Evolutionary conservation across 306 rosid species (phyloP), one percentile per base, ranked within the genome.

Genomic region (Pyrus betulifolia): DNA sequence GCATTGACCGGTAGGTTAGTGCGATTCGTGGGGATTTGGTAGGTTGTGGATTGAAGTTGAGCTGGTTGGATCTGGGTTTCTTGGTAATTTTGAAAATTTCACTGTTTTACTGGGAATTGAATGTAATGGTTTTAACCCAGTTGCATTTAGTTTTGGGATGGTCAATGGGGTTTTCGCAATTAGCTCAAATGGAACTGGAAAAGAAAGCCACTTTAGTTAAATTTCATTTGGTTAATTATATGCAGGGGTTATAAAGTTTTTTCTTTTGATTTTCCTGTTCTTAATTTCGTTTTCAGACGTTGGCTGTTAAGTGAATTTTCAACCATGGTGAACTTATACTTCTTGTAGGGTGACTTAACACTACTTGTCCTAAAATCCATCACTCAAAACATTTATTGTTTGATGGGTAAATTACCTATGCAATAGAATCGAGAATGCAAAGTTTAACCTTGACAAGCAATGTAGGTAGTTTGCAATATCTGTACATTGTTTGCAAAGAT

Each of bases 41-140:
- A 40, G 18, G 33, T 31, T 65, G 10, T 49, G 28, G 21, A 64
- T 33, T 33, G 9, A 12, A 33, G 31, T n/a, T 33, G 51, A 52
- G 74, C 74, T 28, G 74, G 42, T 19, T 70, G 67, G 76, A 72
- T 38, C 67, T 72, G 54, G 23, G 35, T 72, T 22, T 42, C 11
- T 7, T 21, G 28, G 42, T 25, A 25, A 58, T 40, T 59, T 42
- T 60, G 21, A 74, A 19, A 11, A 42, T 60, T 25, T 17, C 19
- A 19, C 15, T 4, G 67, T 17, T 40, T 40, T 40, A 23, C 18
- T 59, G 76, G 40, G 25, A 74, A 61, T 31, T 44, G 77, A 61
- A 55, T 22, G 0, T 33, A 72, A 0, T 14, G 23, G 52, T 18
- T 35, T 72, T 30, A 33, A 38, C 30, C 22, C 5, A 73, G 27